phyloP scores from a whole-genome alignment of 768 basidiomycete species.

The Panaeolus papilionaceus region DNA sequence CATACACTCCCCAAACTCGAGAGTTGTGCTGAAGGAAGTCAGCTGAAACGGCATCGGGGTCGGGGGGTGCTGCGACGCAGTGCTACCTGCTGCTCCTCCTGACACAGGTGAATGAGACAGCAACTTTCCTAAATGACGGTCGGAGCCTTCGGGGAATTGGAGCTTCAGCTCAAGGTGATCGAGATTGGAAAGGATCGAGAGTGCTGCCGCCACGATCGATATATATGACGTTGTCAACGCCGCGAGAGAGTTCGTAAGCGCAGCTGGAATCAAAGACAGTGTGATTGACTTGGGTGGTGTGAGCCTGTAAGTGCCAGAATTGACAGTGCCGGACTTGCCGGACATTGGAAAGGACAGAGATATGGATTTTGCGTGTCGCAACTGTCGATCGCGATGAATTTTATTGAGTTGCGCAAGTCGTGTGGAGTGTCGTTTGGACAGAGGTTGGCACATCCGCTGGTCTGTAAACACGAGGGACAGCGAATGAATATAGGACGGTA shows the following conservation, averaged over 20 bases:
- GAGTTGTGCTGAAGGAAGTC: conserved; percentile 12
- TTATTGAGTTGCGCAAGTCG: conserved; percentile 6
- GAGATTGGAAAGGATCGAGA: conserved; percentile 11
- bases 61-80: background rate
- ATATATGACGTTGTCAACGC: conserved; percentile 8
- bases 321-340: conserved; percentile 6
- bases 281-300: background rate
- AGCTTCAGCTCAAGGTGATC: conserved; percentile 10
- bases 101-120: background rate
- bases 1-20: conserved; percentile 7
- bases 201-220: conserved; percentile 8
- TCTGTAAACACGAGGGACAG: conserved; percentile 13
- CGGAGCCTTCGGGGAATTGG: conserved; percentile 5
- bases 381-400: conserved; percentile 13
- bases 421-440: conserved; percentile 3
- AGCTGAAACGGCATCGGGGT: conserved; percentile 6
- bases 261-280: conserved; percentile 7
- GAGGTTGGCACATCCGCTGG: background rate
- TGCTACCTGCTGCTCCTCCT: background rate
- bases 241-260: conserved; percentile 1
- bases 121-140: background rate
- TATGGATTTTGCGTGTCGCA: conserved; percentile 9
- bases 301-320: background rate
- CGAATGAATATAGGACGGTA: conserved; percentile 7
- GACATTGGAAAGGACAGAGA: background rate